Evolutionary conservation across 2,329 filamentous ascomycete species (phyloP), one percentile per base, ranked within the genome.

Genomic region (Alternaria hordeiaustralica): DNA sequence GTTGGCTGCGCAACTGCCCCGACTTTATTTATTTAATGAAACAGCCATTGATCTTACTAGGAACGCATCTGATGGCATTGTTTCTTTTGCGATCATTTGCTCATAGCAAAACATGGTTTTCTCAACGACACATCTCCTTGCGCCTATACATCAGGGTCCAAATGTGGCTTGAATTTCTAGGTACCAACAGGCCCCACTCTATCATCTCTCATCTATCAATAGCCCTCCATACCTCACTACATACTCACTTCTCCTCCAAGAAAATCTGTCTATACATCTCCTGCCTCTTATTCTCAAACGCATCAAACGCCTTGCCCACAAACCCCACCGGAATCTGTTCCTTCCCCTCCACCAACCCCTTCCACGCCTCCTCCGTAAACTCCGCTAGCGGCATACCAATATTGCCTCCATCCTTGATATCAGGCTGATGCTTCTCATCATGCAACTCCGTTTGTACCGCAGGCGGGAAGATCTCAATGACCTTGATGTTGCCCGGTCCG

Each of bases 401-500:
- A n/a, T 77, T 64, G 15, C 81, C 69, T 1, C 84, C 85, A 58
- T 83, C 79, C 71, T 85, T 82, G 69, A 86, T 78, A 66, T 87
- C 84, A 0, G 85, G 85, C 75, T 87, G 85, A 61, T 87, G 83
- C 72, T 85, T 85, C 26, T 79, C 79, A 62, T 87, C 85, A 63
- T 87, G 86, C 25, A 88, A 73, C 71, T 88, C 86, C 0, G 85
- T 88, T 76, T 87, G 86, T 36, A 87, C 85, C 1, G 85, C 84
- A 0, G 86, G 86, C 4, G 86, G 86, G 59, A 84, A 85, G 10
- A 88, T 79, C 72, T 87, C 86, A 41, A 87, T 77, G n/a, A 87
- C 81, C 63, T 85, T 85, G 69, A 87, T 79, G 50, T 84, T 82
- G 5, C 80, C 81, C 0, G 78, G 74, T 2, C 79, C 80, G 6